Percentiles rank a stretch among this genome's conserved stretches.
These are phyloP conservation scores for Penicillium corylophilum DNA, from an alignment of 2,329 filamentous ascomycete species.

Conservation along the genomic window DNA sequence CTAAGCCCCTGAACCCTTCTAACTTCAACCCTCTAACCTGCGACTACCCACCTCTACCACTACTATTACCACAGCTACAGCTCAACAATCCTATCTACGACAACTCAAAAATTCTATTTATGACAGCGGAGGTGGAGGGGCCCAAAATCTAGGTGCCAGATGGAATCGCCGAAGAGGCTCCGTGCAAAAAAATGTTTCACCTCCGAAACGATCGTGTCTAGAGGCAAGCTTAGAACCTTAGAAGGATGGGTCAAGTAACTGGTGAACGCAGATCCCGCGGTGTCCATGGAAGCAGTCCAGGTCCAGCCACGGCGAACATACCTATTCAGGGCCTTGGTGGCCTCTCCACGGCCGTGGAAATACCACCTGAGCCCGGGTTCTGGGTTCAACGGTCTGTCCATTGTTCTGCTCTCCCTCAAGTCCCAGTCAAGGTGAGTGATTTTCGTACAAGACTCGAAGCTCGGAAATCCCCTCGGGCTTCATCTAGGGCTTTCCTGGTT, in stretches of 20 bases:
- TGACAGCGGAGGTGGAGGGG: conserved; percentile 9
- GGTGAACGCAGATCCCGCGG: not conserved
- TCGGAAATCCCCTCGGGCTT: not conserved
- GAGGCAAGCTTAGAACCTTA: no score
- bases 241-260: not conserved
- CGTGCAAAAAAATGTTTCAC: not conserved
- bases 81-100: not conserved
- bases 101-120: not conserved
- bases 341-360: not conserved
- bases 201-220: not conserved
- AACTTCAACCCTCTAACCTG: not conserved
- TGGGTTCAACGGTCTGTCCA: not conserved
- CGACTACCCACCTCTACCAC: not conserved
- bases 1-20: not conserved
- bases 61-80: no score
- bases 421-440: not conserved
- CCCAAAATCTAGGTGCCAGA: not conserved
- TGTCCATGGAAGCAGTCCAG: not conserved
- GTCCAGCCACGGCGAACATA: not conserved
- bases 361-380: not conserved
- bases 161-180: conserved; percentile 2
- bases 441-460: not conserved
- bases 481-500: not conserved
- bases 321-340: not conserved
- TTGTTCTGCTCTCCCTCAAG: not conserved